Evolutionary conservation across 352 stramenopile species (phyloP), one percentile per base, ranked within the genome.

Genomic region (Pythium aristosporum): DNA sequence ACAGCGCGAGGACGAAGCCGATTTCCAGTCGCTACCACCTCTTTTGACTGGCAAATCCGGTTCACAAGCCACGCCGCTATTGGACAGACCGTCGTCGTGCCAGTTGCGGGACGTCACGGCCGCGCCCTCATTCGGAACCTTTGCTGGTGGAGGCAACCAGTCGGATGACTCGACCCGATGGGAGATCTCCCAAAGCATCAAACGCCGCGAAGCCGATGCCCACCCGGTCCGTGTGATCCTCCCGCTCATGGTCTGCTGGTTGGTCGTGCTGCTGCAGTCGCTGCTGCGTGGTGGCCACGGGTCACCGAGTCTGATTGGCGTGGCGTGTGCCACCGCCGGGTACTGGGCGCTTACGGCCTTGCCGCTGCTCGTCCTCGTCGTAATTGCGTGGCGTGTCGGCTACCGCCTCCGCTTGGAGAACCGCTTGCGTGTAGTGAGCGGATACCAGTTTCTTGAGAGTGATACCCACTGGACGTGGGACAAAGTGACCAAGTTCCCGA

Each of bases 391-490:
- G 64, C 49, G 50, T 0, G 50, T 66, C 4, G 57, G 64, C 37
- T 63, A 81, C 30, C 65, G 75, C 3, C 49, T 93, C 25, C 80
- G 80, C 23, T 76, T 94, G 7, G 55, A 81, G 37, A 87, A 84
- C 39, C 67, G 65, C 0, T 69, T 88, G 18, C 84, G 86, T 58
- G 82, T 92, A 18, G 55, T 86, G 9, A 85, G 77, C 20, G 57
- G 66, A 37, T 89, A 86, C 47, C 55, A 55, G 16, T 99, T 98
- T 65, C 67, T 85, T 2, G 77, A 96, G 28, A 95, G 96, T 21
- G 97, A 99, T 68, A 94, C 98, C n/a, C 79, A 97, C 76, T 99
- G 96, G 96, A 92, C 96, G 60, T 75, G 71, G 39, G 70, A 69
- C n/a, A 80, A 83, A 3, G 96, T 95, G 2, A 72, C 98, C 41